Evolutionary conservation across 345 rosid genomes (phyloP).

Genomic region (Pugionium dolabratum): DNA sequence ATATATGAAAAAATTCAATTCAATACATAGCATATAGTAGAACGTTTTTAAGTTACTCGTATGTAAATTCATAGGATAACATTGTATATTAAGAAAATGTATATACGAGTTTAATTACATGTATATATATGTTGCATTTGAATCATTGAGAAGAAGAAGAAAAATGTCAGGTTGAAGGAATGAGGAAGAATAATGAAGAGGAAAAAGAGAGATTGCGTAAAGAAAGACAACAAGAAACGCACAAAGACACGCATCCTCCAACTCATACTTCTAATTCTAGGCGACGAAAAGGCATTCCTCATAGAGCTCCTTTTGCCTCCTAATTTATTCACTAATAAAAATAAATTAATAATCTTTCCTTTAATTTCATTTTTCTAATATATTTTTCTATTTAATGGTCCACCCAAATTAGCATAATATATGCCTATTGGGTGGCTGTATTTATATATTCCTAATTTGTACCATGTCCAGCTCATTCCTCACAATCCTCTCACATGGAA

Average conservation of each 20-base stretch:
- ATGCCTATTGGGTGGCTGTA: constrained; percentile 29
- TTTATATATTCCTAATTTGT: constrained; percentile 32
- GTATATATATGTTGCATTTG: neutral
- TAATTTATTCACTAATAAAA: constrained; percentile 35
- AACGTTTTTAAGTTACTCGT: neutral
- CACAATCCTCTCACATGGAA: constrained; percentile 37
- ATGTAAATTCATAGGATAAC: constrained; percentile 2
- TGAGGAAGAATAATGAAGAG: constrained; percentile 55
- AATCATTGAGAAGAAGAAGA: too few species aligned
- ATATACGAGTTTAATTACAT: neutral
- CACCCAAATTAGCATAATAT: constrained; percentile 26
- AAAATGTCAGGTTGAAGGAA: constrained; percentile 65
- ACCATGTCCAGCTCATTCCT: constrained; percentile 42
- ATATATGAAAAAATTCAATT: too few species aligned
- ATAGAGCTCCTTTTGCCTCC: constrained; percentile 77
- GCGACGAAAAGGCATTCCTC: constrained; percentile 90
- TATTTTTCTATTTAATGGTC: constrained; percentile 14
- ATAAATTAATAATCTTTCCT: neutral
- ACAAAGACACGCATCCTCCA: constrained; percentile 57
- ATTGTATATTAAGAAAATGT: neutral
- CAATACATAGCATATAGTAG: too few species aligned
- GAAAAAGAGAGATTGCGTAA: constrained; percentile 66
- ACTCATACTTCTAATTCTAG: constrained; percentile 57
- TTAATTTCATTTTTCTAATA: neutral
- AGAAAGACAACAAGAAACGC: constrained; percentile 56